phyloP scores from a whole-genome alignment of 345 rosid genomes.

The Euclidium syriacum region DNA sequence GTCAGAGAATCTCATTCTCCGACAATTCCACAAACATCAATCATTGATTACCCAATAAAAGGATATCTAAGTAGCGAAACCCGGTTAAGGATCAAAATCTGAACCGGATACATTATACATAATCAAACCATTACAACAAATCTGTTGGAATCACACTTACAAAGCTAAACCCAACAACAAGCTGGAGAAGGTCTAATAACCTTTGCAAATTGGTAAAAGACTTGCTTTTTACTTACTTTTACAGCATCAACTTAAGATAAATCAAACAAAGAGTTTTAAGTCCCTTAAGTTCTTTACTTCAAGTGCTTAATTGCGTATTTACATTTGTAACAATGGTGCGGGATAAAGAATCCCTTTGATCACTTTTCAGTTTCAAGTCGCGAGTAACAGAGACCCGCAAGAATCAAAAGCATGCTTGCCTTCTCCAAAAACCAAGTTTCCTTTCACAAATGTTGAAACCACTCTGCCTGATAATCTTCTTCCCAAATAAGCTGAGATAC shows the following conservation, averaged over 20 bases:
- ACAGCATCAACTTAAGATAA: constrained; percentile 4
- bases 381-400: constrained; percentile 67
- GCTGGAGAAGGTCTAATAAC: not conserved
- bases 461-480: constrained; percentile 73
- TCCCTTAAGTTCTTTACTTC: not conserved
- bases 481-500: constrained; percentile 83
- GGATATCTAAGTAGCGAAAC: not conserved
- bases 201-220: too few species aligned
- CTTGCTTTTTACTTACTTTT: too few species aligned
- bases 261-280: not conserved
- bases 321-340: not conserved
- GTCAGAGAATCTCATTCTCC: not conserved
- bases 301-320: not conserved
- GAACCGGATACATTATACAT: not conserved
- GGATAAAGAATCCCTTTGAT: not conserved
- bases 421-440: constrained; percentile 77
- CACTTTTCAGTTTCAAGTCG: constrained; percentile 25
- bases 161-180: not conserved
- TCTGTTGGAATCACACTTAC: not conserved
- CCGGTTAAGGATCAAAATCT: not conserved
- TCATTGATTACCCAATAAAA: not conserved
- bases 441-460: constrained; percentile 74
- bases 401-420: constrained; percentile 79
- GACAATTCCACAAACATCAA: not conserved
- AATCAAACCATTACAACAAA: not conserved